phyloP scores from a whole-genome alignment of 352 stramenopile genomes.

The Globisporangium barbulae region DNA sequence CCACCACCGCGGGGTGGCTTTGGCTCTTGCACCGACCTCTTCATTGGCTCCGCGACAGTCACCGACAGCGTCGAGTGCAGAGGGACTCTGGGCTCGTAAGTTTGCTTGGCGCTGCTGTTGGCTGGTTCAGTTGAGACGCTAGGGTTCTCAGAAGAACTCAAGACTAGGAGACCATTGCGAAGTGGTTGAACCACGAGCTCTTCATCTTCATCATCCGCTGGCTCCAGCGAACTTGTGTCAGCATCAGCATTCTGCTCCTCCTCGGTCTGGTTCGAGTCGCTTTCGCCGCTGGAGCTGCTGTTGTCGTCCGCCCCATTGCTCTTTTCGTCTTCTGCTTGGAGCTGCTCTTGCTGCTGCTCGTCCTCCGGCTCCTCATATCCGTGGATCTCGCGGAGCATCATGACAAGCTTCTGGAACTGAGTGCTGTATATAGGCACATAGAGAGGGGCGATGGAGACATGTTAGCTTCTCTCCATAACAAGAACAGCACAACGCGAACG shows the following conservation, averaged over 20 bases:
- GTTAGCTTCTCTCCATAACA: not conserved
- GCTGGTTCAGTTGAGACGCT: not conserved
- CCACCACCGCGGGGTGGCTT: constrained; percentile 29
- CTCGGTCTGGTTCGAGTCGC: constrained; percentile 52
- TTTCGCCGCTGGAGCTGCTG: constrained; percentile 13
- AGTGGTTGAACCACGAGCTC: not conserved
- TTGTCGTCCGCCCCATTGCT: constrained; percentile 20
- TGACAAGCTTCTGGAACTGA: constrained; percentile 40
- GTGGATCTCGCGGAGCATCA: constrained; percentile 27
- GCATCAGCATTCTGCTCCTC: constrained; percentile 19
- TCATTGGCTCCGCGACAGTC: constrained; percentile 27
- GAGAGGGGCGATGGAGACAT: constrained; percentile 1
- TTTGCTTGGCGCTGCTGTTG: not conserved
- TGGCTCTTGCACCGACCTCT: constrained; percentile 41
- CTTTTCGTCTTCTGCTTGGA: constrained; percentile 18
- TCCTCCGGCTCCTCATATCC: constrained; percentile 27
- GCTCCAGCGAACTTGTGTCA: not conserved
- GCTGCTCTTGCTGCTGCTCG: constrained; percentile 23
- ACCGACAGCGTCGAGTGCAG: constrained; percentile 22
- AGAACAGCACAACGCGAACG: not conserved
- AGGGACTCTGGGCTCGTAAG: not conserved
- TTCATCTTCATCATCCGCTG: constrained; percentile 1
- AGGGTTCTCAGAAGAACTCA: not conserved
- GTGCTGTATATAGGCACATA: constrained; percentile 20
- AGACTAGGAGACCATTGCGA: not conserved